Evolutionary conservation across 2,329 filamentous ascomycete genomes (phyloP), one percentile per base, ranked within the genome.

Genomic region (Monosporascus sp.): DNA sequence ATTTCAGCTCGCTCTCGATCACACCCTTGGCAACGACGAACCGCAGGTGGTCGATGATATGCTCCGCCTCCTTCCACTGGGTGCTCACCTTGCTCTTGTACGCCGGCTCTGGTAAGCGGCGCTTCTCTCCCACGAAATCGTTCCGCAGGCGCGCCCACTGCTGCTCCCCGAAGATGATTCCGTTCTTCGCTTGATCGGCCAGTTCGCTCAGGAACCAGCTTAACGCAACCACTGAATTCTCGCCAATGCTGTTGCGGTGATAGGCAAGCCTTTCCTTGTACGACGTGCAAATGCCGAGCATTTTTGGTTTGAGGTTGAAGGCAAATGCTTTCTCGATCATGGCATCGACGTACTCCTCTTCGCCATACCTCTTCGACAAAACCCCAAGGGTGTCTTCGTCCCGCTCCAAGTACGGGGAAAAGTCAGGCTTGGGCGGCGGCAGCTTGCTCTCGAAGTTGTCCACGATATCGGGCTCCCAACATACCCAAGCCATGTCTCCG

Each of bases 401-500:
- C 88, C 73, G 20, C 78, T 78, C 4, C 80, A 76, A 3, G 11
- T 69, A 55, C 7, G 66, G 55, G 2, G 76, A 68, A 0, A 83
- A 66, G 49, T 79, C 74, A 0, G 67, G 66, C 19, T 66, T 50
- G 1, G 63, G 40, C 0, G 77, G 78, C 2, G 75, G 67, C 0
- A 76, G 71, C 0, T 81, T 79, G 55, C 86, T 88, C 7, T 64
- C 58, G 58, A 91, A 91, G 7, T 81, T 80, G 4, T 71, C 58
- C 0, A 88, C 85, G 3, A 91, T 75, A 0, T 71, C 68, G 0
- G 73, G 69, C 27, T 91, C 86, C 85, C 85, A 91, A 61, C 85
- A 88, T 0, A 88, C 69, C 86, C 86, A 90, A 7, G 86, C 80
- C 16, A 71, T 76, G 56, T 91, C 88, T 0, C 88, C 88, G 58